Percentiles rank a stretch among this genome's conserved stretches.
Evolutionary conservation across 768 basidiomycete genomes (phyloP).

Genomic region (Lactarius trivialis): DNA sequence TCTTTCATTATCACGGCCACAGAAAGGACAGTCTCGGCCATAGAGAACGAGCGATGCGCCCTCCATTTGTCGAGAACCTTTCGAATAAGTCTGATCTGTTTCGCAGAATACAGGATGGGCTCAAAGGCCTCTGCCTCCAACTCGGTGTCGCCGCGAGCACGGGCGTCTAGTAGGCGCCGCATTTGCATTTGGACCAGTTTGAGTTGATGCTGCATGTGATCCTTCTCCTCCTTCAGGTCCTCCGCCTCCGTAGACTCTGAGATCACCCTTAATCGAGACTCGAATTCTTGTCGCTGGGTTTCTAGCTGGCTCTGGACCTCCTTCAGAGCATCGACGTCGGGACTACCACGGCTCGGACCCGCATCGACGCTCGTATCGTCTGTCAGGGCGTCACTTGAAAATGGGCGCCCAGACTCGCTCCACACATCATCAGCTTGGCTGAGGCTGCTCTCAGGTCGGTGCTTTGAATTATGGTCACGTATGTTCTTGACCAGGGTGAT

Average conservation of each 20-base stretch:
- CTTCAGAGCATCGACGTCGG: constrained; percentile 60
- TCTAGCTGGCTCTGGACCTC: constrained; percentile 71
- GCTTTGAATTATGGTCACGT: constrained; percentile 71
- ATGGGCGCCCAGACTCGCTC: constrained; percentile 81
- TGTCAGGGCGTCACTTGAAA: constrained; percentile 71
- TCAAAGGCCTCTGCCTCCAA: constrained; percentile 59
- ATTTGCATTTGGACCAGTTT: constrained; percentile 75
- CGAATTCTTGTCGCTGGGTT: constrained; percentile 38
- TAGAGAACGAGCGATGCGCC: constrained; percentile 75
- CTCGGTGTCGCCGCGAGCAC: constrained; percentile 71
- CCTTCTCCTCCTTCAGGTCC: constrained; percentile 83
- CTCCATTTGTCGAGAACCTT: constrained; percentile 85
- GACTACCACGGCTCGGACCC: constrained; percentile 49
- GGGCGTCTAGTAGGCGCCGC: constrained; percentile 70
- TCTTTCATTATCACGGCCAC: constrained; percentile 87
- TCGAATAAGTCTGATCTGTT: constrained; percentile 73
- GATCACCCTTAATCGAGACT: constrained; percentile 56
- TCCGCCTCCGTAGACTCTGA: constrained; percentile 73
- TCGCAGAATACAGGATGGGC: constrained; percentile 75
- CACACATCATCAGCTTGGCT: constrained; percentile 83
- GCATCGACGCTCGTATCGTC: constrained; percentile 85
- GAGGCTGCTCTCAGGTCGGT: constrained; percentile 85
- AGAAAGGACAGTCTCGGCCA: constrained; percentile 85
- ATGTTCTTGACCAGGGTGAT: constrained; percentile 88
- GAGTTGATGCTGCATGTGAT: constrained; percentile 88